These are phyloP conservation scores for Diaporthe eres DNA, from an alignment of 2,329 filamentous ascomycete species.

Conservation along the genomic window DNA sequence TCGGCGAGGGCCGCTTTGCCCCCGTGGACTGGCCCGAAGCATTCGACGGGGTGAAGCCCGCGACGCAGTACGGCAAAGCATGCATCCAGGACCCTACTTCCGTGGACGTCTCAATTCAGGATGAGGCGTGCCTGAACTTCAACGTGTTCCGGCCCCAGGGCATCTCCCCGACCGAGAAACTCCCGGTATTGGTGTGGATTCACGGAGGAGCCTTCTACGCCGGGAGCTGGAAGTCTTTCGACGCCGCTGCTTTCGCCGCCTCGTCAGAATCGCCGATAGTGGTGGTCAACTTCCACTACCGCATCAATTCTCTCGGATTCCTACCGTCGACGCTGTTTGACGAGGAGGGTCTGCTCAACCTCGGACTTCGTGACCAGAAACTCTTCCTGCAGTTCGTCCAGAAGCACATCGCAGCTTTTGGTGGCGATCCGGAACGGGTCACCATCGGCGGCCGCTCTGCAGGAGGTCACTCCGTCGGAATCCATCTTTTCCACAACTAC, in stretches of 20 bases:
- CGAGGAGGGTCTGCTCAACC: constrained; percentile 46
- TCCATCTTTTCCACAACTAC: constrained; percentile 48
- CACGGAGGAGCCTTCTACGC: constrained; percentile 55
- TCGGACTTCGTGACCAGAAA: constrained; percentile 44
- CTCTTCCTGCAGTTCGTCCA: constrained; percentile 44
- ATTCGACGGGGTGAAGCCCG: constrained; percentile 57
- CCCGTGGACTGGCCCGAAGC: constrained; percentile 56
- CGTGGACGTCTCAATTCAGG: constrained; percentile 45
- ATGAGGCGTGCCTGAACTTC: constrained; percentile 57
- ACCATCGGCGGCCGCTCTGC: constrained; percentile 40
- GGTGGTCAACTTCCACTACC: constrained; percentile 49
- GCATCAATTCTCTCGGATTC: constrained; percentile 48
- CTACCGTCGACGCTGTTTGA: constrained; percentile 45
- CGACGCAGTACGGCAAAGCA: constrained; percentile 55
- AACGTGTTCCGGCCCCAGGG: constrained; percentile 56
- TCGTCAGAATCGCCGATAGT: constrained; percentile 46
- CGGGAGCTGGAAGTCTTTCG: constrained; percentile 53
- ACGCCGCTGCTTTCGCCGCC: constrained; percentile 50
- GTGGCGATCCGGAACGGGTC: constrained; percentile 44
- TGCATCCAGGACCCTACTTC: constrained; percentile 57
- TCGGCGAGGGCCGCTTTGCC: constrained; percentile 57
- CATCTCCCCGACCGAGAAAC: constrained; percentile 52
- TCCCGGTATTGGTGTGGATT: constrained; percentile 57
- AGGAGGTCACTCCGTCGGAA: constrained; percentile 31
- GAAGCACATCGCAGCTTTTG: constrained; percentile 44